phyloP scores from a whole-genome alignment of 106 monocot genomes.

The Allium sativum region DNA sequence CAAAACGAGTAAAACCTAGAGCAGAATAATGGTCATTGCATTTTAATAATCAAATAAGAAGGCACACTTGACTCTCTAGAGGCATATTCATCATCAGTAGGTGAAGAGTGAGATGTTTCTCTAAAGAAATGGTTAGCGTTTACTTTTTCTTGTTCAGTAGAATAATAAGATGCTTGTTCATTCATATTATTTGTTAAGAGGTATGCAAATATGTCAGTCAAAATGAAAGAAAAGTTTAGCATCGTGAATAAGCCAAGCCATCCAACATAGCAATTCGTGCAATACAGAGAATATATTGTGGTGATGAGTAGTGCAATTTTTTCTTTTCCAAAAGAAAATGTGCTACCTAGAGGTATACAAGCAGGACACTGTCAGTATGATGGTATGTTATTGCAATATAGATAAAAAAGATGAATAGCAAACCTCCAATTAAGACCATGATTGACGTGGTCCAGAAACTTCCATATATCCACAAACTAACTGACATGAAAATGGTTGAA shows the following conservation, averaged over 20 bases:
- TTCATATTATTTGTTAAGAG: constrained; percentile 49
- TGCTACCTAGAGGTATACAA: too few species aligned
- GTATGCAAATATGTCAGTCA: constrained; percentile 59
- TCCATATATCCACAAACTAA: constrained; percentile 76
- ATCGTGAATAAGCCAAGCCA: constrained; percentile 81
- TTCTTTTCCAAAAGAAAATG: constrained; percentile 58
- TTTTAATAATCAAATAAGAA: constrained; percentile 68
- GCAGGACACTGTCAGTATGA: too few species aligned
- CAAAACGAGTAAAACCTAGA: constrained; percentile 66
- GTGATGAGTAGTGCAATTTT: constrained; percentile 55
- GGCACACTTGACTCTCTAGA: constrained; percentile 27
- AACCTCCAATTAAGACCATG: constrained; percentile 62
- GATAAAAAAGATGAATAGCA: too few species aligned
- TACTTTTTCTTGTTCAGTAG: constrained; percentile 17
- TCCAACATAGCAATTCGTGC: constrained; percentile 63
- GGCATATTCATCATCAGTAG: constrained; percentile 24
- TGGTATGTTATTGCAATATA: background rate
- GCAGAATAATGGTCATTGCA: constrained; percentile 89
- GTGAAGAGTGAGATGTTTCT: constrained; percentile 24
- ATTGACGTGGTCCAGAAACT: constrained; percentile 78
- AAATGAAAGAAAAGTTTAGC: constrained; percentile 78
- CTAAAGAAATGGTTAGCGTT: too few species aligned
- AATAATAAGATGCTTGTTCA: too few species aligned
- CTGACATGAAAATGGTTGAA: constrained; percentile 22
- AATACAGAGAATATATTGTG: constrained; percentile 59